Base-by-base conservation (phyloP, 305 asterid species). In the Euphrasia arctica region DNA sequence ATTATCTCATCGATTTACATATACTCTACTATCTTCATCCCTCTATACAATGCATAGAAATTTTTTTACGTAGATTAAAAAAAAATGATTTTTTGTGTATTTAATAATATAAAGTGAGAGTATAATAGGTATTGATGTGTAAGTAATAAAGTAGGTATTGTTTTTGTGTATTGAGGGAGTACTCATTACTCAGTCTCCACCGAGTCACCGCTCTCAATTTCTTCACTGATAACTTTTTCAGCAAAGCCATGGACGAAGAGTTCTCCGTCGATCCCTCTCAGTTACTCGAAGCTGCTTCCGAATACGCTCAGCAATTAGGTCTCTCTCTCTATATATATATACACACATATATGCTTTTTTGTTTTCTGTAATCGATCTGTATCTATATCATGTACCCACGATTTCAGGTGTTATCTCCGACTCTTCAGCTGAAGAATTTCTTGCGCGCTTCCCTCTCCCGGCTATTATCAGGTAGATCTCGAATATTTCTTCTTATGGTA, bases 361-460 rank as follows among this genome's bases (percentile, higher is more conserved):
- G 31, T 2, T 13, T 54, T 62, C n/a, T 45, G 8, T 22, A 18
- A 18, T 18, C 22, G 22, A 55, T 28, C 41, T 67, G 54, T 69
- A 22, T 59, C 29, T 22, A 54, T 63, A 42, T 18, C 11, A 50
- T 15, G 22, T 15, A 42, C 22, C 34, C n/a, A 9, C 63, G 60
- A 62, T 69, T 18, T 18, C 84, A 89, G 98, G 95, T 54, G 60
- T 86, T 58, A 57, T 64, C 22, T 18, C 22, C 22, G 22, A 18
- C 22, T 18, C 22, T 18, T 18, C 95, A 45, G 86, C 85, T 11
- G 81, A 77, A 64, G 92, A 90, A 29, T 90, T 92, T 69, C 96
- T 91, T 57, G 68, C 62, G 52, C 96, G 83, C 43, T 86, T 79
- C 70, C 98, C 97, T 27, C 93, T 93, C 32, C 94, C 96, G 51